Conservation (phyloP, 164 flowering plant genomes). For the Piper longum region DNA sequence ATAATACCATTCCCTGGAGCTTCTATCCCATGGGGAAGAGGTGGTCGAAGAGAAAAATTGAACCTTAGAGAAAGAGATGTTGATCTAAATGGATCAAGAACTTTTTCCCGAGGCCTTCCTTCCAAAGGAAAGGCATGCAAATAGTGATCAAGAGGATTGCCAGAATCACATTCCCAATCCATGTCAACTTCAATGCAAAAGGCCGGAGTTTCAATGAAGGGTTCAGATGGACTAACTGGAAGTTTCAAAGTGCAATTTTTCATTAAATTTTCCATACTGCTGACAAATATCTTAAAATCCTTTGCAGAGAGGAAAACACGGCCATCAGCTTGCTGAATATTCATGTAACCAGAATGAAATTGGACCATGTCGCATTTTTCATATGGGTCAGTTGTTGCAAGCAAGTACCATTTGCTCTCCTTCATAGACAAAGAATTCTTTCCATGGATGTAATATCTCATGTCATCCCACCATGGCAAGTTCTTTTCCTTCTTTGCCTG, state of each 20-base stretch:
- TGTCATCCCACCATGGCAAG: constrained; percentile 99
- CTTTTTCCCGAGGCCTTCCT: constrained; percentile 60
- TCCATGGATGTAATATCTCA: constrained; percentile 87
- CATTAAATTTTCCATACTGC: constrained; percentile 79
- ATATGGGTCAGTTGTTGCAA: constrained; percentile 87
- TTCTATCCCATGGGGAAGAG: constrained; percentile 23
- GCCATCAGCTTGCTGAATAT: constrained; percentile 90
- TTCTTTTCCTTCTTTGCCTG: constrained; percentile 87
- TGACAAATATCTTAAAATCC: constrained; percentile 59
- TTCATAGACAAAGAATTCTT: constrained; percentile 40
- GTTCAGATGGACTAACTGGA: constrained; percentile 32
- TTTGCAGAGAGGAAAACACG: constrained; percentile 47
- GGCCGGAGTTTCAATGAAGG: constrained; percentile 64
- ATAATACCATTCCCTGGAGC: constrained; percentile 12
- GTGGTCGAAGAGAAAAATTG: constrained; percentile 67
- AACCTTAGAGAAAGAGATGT: constrained; percentile 85
- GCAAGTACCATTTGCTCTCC: constrained; percentile 56
- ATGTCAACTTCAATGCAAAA: constrained; percentile 75
- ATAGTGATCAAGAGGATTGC: constrained; percentile 81
- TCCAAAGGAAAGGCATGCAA: constrained; percentile 73
- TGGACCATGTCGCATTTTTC: constrained; percentile 82
- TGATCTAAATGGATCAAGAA: constrained; percentile 89
- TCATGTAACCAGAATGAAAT: constrained; percentile 47
- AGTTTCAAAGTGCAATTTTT: constrained; percentile 40
- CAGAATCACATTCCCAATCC: constrained; percentile 98